Evolutionary conservation across 805 yeast species (phyloP), one percentile per base, ranked within the genome.

Genomic region (Teunomyces panamensis): DNA sequence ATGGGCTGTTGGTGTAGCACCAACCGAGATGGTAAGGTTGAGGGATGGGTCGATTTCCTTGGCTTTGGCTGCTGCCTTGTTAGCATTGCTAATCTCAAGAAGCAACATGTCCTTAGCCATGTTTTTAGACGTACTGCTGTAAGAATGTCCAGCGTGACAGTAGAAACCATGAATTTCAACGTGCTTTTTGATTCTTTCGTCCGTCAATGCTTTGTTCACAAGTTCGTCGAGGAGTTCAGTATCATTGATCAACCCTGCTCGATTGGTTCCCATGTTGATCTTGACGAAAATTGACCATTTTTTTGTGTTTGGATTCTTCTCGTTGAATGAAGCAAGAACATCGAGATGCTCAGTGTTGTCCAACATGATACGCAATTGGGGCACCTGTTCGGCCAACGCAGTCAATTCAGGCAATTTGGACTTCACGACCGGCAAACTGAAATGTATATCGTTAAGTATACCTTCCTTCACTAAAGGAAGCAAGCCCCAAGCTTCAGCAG

Each of bases 1-100:
- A 58, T 84, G 88, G 4, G 87, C 81, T 0, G 92, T 87, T 39
- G 94, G 94, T 0, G 95, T 85, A 1, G 94, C 90, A 17, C 95
- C 95, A 20, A 86, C 87, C 0, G 92, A 85, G 2, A 87, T 66
- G 5, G 71, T 72, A 27, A 85, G 64, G 14, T 67, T 54, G 34
- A 69, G 52, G 1, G 61, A 42, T 3, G 76, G 69, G 44, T 74
- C 74, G 4, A 75, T 47, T 3, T 52, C 45, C 29, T 49, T 49
- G 1, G 78, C 76, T 32, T 58, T 49, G 48, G 63, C 51, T 34
- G 78, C 78, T 2, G 89, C 92, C 8, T 59, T 60, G 52, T 80
- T 76, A 3, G 80, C 88, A 33, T 79, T 77, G 4, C 57, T 59
- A 32, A 87, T 71, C 56, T 87, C 95, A 24, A 76, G 76, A n/a